Conservation (phyloP, 1,284 basidiomycete species). For the Coniferiporia weirii region DNA sequence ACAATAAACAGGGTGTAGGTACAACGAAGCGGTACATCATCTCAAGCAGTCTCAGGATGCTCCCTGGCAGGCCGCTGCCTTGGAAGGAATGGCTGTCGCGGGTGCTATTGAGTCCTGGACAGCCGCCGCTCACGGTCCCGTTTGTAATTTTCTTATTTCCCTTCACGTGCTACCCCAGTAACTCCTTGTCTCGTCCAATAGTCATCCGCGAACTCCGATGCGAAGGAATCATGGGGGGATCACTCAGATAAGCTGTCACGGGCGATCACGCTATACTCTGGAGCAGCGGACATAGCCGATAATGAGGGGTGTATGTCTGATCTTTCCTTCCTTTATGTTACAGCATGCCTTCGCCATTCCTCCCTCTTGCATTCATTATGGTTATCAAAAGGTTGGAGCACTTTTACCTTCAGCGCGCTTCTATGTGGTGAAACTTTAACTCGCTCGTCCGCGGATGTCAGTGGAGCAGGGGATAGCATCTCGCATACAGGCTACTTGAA, state of each 20-base stretch:
- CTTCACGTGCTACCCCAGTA: slow-evolving; percentile 8
- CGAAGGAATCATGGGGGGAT: slow-evolving; percentile 65
- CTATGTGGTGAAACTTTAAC: slow-evolving; percentile 36
- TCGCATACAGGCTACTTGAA: background rate
- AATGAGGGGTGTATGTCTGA: slow-evolving; percentile 52
- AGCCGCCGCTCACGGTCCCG: slow-evolving; percentile 57
- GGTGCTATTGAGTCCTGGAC: slow-evolving; percentile 82
- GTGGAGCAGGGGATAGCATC: background rate
- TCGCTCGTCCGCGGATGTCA: background rate
- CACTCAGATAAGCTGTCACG: slow-evolving; percentile 64
- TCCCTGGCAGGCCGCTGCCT: slow-evolving; percentile 81
- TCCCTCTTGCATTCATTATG: slow-evolving; percentile 72
- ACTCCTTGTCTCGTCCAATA: slow-evolving; percentile 26
- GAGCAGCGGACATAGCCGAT: slow-evolving; percentile 46
- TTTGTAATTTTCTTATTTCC: slow-evolving; percentile 33
- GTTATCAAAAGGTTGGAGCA: slow-evolving; percentile 85
- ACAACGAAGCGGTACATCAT: slow-evolving; percentile 73
- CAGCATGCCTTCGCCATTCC: slow-evolving; percentile 62
- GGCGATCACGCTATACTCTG: slow-evolving; percentile 58
- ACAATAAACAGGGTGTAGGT: slow-evolving; percentile 46
- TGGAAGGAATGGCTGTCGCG: slow-evolving; percentile 79
- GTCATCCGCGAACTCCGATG: slow-evolving; percentile 34
- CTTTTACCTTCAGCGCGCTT: slow-evolving; percentile 72
- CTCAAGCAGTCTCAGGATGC: slow-evolving; percentile 71
- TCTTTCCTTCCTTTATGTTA: slow-evolving; percentile 61